Percentiles rank a stretch among this genome's conserved stretches.
Conservation (phyloP, 208 protist species). For the Crithidia bombi region DNA sequence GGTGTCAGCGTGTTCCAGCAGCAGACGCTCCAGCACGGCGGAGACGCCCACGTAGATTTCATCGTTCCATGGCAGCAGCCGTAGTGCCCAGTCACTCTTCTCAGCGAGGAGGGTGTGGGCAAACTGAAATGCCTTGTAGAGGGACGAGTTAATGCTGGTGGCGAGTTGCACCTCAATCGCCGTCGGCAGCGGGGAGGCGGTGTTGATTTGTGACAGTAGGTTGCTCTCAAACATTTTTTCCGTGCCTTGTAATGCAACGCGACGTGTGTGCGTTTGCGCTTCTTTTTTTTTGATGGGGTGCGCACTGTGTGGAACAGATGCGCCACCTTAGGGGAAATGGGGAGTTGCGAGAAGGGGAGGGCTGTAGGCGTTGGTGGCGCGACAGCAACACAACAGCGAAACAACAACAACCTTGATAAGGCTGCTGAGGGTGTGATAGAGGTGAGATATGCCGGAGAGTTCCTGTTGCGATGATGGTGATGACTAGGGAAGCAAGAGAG, state of each 20-base stretch:
- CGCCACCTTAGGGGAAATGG: too few species aligned
- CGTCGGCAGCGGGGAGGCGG: slow-evolving; percentile 69
- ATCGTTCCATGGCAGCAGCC: slow-evolving; percentile 58
- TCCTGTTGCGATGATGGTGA: too few species aligned
- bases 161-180: slow-evolving; percentile 75
- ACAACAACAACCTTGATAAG: too few species aligned
- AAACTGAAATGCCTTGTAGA: slow-evolving; percentile 68
- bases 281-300: not conserved
- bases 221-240: slow-evolving; percentile 76
- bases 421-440: too few species aligned
- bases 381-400: too few species aligned
- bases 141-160: slow-evolving; percentile 54
- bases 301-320: too few species aligned
- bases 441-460: too few species aligned
- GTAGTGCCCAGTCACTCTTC: slow-evolving; percentile 40
- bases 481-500: too few species aligned
- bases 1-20: slow-evolving; percentile 67
- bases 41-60: slow-evolving; percentile 61
- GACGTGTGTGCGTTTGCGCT: not conserved
- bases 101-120: slow-evolving; percentile 64
- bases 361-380: too few species aligned
- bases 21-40: slow-evolving; percentile 58
- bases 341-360: too few species aligned
- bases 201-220: slow-evolving; percentile 78
- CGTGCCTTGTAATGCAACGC: not conserved